Evolutionary conservation across 176 grass and related monocot genomes (phyloP), one percentile per base, ranked within the genome.

Genomic region (Typha latifolia): DNA sequence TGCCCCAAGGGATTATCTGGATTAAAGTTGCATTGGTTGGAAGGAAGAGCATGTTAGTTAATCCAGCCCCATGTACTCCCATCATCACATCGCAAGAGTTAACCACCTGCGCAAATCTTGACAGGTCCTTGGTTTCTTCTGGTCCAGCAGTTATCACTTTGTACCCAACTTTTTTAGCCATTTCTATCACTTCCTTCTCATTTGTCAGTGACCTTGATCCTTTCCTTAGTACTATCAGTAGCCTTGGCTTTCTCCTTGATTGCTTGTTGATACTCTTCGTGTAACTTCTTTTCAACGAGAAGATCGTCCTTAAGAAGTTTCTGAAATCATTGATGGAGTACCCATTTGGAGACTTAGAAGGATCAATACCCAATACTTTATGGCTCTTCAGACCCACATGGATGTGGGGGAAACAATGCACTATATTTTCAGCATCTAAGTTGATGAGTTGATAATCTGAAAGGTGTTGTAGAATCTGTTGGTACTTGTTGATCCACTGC

Each of bases 311-410:
- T 75, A 95, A 64, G 74, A 86, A 86, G 47, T 12, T 29, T 19
- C 81, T 84, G 68, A 95, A 95, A 70, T 95, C 83, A 0, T 81
- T n/a, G 66, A 95, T 67, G 31, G 90, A 79, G 80, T 84, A 86
- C 50, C 70, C 61, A 62, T 84, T 83, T 27, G 85, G 82, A 1
- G 81, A 84, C 66, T 77, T 84, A 0, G 74, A 64, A 0, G 89
- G 79, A 79, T 93, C 89, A 43, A 99, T 91, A 82, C 83, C 87
- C 31, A 99, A 82, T 71, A 87, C 94, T 69, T 77, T 78, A 75
- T 99, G 94, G 84, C 66, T 71, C 14, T 68, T 93, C n/a, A 93
- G 83, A 3, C 94, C 94, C 0, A 93, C 78, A 70, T 90, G 77
- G 24, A 89, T 83, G 50, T 74, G 83, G 0, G 70, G 76, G 81